These are phyloP conservation scores for Metarhizium rileyi DNA, from an alignment of 2,329 filamentous ascomycete species.

Conservation along the genomic window DNA sequence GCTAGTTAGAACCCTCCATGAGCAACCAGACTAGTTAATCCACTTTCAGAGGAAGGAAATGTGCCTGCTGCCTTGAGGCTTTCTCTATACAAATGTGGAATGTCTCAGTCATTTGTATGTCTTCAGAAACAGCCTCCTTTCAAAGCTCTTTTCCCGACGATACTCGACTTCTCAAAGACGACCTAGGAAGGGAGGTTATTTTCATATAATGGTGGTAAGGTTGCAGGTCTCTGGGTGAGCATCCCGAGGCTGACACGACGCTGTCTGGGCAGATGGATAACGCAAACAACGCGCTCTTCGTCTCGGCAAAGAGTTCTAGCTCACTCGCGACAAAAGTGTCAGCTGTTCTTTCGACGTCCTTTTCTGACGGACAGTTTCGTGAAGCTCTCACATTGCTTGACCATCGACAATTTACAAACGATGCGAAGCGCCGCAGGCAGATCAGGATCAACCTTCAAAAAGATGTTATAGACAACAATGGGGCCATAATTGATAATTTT, in stretches of 20 bases:
- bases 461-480: slow-evolving; percentile 89
- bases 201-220: neutral
- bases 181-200: too few species aligned
- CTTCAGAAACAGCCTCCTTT: neutral
- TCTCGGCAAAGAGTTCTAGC: slow-evolving; percentile 31
- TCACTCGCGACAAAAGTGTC: slow-evolving; percentile 75
- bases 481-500: slow-evolving; percentile 79
- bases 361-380: slow-evolving; percentile 84
- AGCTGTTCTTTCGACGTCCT: slow-evolving; percentile 80
- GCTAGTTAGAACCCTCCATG: too few species aligned
- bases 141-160: neutral
- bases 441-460: slow-evolving; percentile 77
- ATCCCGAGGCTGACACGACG: neutral
- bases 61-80: too few species aligned
- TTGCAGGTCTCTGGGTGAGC: neutral
- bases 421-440: slow-evolving; percentile 66
- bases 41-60: too few species aligned
- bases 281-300: neutral
- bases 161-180: neutral
- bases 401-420: slow-evolving; percentile 59
- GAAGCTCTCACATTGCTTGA: slow-evolving; percentile 76
- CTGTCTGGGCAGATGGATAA: neutral
- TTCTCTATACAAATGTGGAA: too few species aligned
- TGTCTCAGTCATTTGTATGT: neutral
- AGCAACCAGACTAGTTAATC: too few species aligned